Conservation (phyloP, 345 rosid genomes). For the Gossypium turneri region DNA sequence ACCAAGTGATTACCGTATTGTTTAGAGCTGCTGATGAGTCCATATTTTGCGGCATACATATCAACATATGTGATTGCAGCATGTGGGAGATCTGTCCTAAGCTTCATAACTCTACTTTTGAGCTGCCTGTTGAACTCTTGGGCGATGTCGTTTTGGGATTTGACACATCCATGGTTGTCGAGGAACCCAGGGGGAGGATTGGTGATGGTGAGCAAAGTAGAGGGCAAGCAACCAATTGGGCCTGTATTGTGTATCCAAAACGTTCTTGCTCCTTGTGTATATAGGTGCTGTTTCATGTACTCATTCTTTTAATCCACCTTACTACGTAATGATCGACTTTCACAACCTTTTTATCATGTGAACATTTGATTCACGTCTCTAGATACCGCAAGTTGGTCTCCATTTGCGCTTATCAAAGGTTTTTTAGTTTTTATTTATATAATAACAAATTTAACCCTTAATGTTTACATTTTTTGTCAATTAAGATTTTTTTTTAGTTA, state of each 20-base stretch:
- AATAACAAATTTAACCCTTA: no score
- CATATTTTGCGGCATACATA: slow-evolving; percentile 69
- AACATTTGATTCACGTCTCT: no score
- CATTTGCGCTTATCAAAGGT: no score
- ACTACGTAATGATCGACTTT: neutral
- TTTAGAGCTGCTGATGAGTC: slow-evolving; percentile 62
- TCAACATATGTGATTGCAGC: slow-evolving; percentile 83
- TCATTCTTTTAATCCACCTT: neutral
- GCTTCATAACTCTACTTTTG: slow-evolving; percentile 53
- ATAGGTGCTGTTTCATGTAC: slow-evolving; percentile 33
- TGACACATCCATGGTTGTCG: slow-evolving; percentile 66
- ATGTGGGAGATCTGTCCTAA: slow-evolving; percentile 57
- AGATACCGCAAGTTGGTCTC: no score
- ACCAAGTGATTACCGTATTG: slow-evolving; percentile 42
- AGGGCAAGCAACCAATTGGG: slow-evolving; percentile 63
- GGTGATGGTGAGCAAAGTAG: slow-evolving; percentile 10
- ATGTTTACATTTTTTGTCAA: no score
- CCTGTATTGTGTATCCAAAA: slow-evolving; percentile 73
- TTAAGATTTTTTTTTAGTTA: no score
- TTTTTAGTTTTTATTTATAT: no score
- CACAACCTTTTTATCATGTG: no score
- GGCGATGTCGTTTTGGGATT: slow-evolving; percentile 75
- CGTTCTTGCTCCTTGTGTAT: slow-evolving; percentile 52
- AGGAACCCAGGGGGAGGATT: slow-evolving; percentile 29
- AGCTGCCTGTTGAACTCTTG: slow-evolving; percentile 69